These are phyloP conservation scores for Penicillium atrosanguineum DNA, from an alignment of 495 filamentous ascomycete genomes.

Conservation along the genomic window DNA sequence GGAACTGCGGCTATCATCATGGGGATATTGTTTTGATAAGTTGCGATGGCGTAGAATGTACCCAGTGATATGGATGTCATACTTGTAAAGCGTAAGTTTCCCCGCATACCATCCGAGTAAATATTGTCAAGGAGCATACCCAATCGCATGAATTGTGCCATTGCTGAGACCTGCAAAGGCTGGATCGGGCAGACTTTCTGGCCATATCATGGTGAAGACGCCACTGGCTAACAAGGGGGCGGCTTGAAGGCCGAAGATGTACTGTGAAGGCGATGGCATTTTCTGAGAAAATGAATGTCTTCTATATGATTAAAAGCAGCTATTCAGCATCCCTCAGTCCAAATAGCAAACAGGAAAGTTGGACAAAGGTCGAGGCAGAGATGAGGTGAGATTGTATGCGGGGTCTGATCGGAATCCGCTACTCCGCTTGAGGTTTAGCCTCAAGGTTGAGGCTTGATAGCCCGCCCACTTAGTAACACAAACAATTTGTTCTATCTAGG, in stretches of 20 bases:
- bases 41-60: conserved; percentile 19
- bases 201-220: conserved; percentile 18
- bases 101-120: neutral
- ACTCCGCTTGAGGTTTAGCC: neutral
- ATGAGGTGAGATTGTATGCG: neutral
- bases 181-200: conserved; percentile 12
- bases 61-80: conserved; percentile 22
- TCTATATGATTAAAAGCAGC: neutral
- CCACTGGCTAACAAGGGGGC: conserved; percentile 19
- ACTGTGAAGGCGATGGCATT: neutral
- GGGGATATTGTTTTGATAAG: conserved; percentile 26
- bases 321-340: neutral
- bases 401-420: neutral
- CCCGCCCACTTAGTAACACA: neutral
- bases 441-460: neutral
- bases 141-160: conserved; percentile 25
- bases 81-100: neutral
- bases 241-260: conserved; percentile 24
- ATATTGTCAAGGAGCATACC: conserved; percentile 3
- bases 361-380: neutral
- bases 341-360: neutral
- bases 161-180: conserved; percentile 12
- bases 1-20: conserved; percentile 23
- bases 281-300: neutral
- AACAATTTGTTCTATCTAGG: too few relatives aligned